phyloP scores from a whole-genome alignment of 2,329 filamentous ascomycete genomes.

The Neonectria faginata region DNA sequence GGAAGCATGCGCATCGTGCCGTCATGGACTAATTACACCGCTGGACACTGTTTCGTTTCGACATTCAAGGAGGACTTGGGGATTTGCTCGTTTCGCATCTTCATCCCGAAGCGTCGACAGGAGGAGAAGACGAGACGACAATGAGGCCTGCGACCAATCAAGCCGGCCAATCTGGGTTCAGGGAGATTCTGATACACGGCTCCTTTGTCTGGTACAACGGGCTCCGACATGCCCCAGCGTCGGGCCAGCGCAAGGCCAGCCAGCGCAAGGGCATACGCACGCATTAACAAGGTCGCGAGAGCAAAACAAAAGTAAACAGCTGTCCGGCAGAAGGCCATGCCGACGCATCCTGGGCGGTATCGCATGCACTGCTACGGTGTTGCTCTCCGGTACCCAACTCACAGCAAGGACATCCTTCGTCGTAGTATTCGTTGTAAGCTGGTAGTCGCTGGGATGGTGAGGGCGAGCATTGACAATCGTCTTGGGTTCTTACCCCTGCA shows the following conservation, averaged over 20 bases:
- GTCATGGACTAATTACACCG: too few relatives aligned
- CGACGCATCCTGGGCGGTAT: constrained; percentile 22
- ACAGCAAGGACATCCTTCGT: background rate
- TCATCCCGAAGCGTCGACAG: constrained; percentile 26
- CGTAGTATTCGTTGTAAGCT: constrained; percentile 8
- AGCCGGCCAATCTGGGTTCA: constrained; percentile 23
- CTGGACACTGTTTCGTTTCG: constrained; percentile 35
- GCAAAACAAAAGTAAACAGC: constrained; percentile 22
- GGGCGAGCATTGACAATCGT: too few relatives aligned
- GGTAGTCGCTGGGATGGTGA: constrained; percentile 1
- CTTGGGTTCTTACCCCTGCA: background rate
- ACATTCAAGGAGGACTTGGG: constrained; percentile 16
- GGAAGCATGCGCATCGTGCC: background rate
- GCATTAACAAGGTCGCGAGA: constrained; percentile 20
- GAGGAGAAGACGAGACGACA: constrained; percentile 24
- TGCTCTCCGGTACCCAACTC: background rate
- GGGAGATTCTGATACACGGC: constrained; percentile 39
- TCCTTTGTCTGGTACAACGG: constrained; percentile 38
- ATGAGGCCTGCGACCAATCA: constrained; percentile 14
- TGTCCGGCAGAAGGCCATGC: constrained; percentile 18
- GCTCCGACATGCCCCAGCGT: constrained; percentile 26
- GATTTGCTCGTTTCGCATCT: constrained; percentile 27
- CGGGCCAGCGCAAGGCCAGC: constrained; percentile 7
- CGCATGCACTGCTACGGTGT: constrained; percentile 12
- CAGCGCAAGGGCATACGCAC: constrained; percentile 12